A percentile compares a stretch with the other conserved stretches of the same genome.
Evolutionary conservation across 75 land plant species (phyloP).

Genomic region (Isoetes taiwanensis): DNA sequence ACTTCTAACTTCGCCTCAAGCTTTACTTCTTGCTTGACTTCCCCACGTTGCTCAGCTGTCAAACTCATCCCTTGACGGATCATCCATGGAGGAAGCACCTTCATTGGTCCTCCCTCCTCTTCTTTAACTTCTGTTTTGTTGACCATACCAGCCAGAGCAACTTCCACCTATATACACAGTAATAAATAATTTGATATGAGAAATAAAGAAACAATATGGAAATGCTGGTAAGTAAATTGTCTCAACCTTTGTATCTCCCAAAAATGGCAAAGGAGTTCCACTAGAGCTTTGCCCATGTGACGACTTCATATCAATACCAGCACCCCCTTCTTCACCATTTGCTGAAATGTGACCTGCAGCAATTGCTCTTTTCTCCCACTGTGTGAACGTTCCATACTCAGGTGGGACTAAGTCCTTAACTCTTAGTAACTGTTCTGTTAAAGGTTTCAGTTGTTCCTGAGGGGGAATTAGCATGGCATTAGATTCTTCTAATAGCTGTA

Average conservation of each 20-base stretch:
- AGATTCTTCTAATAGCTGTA: no score
- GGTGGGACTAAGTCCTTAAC: conserved; percentile 75
- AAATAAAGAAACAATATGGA: no score
- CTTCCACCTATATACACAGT: conserved; percentile 86
- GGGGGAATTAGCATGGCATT: no score
- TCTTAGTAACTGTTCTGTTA: conserved; percentile 50
- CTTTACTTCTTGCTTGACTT: conserved; percentile 42
- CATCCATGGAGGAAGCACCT: conserved; percentile 96
- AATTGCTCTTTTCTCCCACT: conserved; percentile 72
- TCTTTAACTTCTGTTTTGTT: conserved; percentile 33
- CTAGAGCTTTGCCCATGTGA: conserved; percentile 60
- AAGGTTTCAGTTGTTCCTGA: conserved; percentile 75
- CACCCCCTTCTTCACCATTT: conserved; percentile 36
- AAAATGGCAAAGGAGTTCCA: conserved; percentile 76
- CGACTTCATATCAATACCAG: conserved; percentile 36
- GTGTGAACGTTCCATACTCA: conserved; percentile 66
- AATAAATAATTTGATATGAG: no score
- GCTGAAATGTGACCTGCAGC: conserved; percentile 37
- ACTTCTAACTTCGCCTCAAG: no score
- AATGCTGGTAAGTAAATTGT: background rate
- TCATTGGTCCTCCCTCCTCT: conserved; percentile 33
- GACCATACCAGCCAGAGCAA: conserved; percentile 65
- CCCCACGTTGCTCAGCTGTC: conserved; percentile 71
- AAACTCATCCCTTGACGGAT: conserved; percentile 74
- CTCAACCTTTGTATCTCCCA: conserved; percentile 73